These are phyloP conservation scores for Fusarium lyarnte DNA, from an alignment of 2,329 filamentous ascomycete genomes.

Conservation along the genomic window DNA sequence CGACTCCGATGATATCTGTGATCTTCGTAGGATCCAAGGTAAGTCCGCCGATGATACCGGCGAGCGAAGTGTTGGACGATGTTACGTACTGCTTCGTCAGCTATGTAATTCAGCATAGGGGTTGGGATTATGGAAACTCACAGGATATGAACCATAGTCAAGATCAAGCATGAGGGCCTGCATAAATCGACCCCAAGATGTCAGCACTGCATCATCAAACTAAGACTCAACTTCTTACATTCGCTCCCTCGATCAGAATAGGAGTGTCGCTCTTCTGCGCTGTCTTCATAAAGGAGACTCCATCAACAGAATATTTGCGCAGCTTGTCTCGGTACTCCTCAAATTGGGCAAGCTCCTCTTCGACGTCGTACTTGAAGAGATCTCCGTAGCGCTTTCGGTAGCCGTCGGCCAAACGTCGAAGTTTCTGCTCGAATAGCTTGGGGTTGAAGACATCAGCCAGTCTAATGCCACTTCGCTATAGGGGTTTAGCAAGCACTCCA, in stretches of 20 bases:
- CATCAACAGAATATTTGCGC: background rate
- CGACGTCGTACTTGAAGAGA: background rate
- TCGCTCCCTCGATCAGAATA: background rate
- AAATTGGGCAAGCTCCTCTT: background rate
- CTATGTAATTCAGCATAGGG: conserved; percentile 9
- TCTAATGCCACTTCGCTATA: background rate
- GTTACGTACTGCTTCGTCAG: conserved; percentile 55
- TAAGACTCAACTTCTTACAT: background rate
- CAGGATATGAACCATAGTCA: conserved; percentile 57
- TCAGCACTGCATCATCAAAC: background rate
- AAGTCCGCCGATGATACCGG: conserved; percentile 70
- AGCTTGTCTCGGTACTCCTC: background rate
- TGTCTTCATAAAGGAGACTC: background rate
- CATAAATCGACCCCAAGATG: background rate
- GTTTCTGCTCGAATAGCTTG: background rate
- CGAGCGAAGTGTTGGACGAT: conserved; percentile 63
- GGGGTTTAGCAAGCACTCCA: background rate
- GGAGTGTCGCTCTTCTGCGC: background rate
- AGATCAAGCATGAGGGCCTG: conserved; percentile 72
- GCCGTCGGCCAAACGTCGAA: background rate
- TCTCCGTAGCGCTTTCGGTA: background rate
- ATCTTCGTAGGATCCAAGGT: conserved; percentile 69
- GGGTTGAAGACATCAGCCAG: background rate
- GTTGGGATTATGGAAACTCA: conserved; percentile 27
- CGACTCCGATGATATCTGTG: conserved; percentile 69